These are phyloP conservation scores for Centrapalus pauciflorus DNA, from an alignment of 129 eudicot species.

Conservation along the genomic window DNA sequence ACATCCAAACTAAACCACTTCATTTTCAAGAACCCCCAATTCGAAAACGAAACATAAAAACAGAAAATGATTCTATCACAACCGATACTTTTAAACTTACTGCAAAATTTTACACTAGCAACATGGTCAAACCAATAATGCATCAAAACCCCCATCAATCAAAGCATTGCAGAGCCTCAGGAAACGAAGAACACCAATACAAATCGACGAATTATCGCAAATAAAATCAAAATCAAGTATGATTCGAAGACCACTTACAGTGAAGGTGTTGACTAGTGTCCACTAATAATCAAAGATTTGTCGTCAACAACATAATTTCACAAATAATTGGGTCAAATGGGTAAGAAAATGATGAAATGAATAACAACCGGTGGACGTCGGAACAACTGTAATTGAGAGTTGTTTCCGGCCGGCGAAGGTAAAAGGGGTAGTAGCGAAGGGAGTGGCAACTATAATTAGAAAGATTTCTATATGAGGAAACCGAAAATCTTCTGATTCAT, in stretches of 20 bases:
- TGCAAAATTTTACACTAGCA: not conserved
- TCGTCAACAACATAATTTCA: not conserved
- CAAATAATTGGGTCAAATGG: not conserved
- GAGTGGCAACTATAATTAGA: constrained; percentile 9
- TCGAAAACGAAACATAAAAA: not conserved
- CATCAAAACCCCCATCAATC: constrained; percentile 11
- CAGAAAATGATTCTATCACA: not conserved
- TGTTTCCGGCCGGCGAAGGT: constrained; percentile 15
- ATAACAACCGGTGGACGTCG: constrained; percentile 2
- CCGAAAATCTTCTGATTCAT: constrained; percentile 30
- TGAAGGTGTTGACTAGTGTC: not conserved
- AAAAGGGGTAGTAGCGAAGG: not conserved
- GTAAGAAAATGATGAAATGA: not conserved
- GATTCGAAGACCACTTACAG: constrained; percentile 11
- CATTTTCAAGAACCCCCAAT: not conserved
- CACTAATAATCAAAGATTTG: not conserved
- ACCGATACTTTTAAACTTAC: not conserved
- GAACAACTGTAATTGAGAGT: not conserved
- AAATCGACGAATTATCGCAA: not conserved
- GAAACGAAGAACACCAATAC: not conserved
- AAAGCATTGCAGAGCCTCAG: not conserved
- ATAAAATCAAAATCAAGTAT: constrained; percentile 1
- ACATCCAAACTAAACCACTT: not conserved
- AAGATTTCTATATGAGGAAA: constrained; percentile 30
- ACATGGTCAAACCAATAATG: constrained; percentile 6